Base-by-base conservation (phyloP, 768 basidiomycete species). In the Termitomyces sp. region DNA sequence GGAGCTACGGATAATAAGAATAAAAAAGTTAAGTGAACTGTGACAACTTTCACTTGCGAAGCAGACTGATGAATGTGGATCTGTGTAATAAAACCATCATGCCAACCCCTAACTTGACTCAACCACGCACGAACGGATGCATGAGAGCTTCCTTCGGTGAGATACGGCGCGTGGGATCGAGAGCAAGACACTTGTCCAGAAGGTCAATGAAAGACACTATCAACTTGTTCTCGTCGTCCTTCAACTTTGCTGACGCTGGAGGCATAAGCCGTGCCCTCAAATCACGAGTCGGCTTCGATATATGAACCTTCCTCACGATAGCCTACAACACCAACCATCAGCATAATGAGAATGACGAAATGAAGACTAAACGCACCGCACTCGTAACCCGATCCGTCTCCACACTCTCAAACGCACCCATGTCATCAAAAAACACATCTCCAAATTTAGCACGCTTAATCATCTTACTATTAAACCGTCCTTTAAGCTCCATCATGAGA, bases 401-500 rank as follows among this genome's bases (percentile, higher is more conserved):
- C 5, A 93, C 79, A 60, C 84, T 90, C 64, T 85, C 78, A 64
- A 98, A 98, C 29, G 83, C 89, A 48, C 90, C 87, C 78, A 90
- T 86, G 49, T 97, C 95, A 65, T 98, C 95, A 62, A 98, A 99
- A 66, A 95, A 96, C 64, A 89, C 73, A 49, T 92, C 88, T 1
- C 91, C 92, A 72, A 98, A 98, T 68, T 89, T 88, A 0, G 91
- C 91, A 68, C 89, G 93, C 75, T 96, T 97, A 71, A 98, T 89
- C 85, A 93, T 86, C 73, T 93, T 94, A 61, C 84, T 80, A 67
- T 93, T 95, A 75, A 98, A 91, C 48, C 94, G 82, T 35, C 97
- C 95, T 71, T 92, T 95, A 57, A 97, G 79, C 70, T 98, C 96
- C 95, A 98, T 98, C 90, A 98, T 97, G 56, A 92, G 84, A 54